Evolutionary conservation across 257 asterid genomes (phyloP), one percentile per base, ranked within the genome.

Genomic region (Primulina tabacum): DNA sequence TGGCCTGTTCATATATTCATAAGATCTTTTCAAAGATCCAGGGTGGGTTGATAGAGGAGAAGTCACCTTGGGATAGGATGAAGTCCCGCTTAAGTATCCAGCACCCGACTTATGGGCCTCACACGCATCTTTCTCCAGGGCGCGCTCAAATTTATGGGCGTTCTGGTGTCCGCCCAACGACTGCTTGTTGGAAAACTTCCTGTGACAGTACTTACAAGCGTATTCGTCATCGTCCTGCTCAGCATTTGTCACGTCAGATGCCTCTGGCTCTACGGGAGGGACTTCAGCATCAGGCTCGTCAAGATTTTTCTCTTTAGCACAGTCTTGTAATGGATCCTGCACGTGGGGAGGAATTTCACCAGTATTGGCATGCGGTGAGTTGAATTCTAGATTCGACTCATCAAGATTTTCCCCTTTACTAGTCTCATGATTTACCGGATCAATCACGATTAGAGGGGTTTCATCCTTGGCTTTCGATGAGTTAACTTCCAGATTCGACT

Each of bases 141-240:
- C 14, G 4, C 64, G 64, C 35, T 60, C n/a, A 1, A 11, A 32
- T 28, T 60, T 60, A 32, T 60, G 64, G 4, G 35, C 64, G 35
- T 60, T 60, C 64, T 60, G 64, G 64, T 60, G 64, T 5, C 64
- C 64, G 18, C 64, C 35, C 32, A 24, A 60, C 7, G 64, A 28
- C 35, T 60, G 64, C 16, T 20, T 28, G 35, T 60, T 60, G 30
- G 37, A 9, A 11, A 60, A 60, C 16, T 26, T 60, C 64, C 35
- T 60, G 37, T 60, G 17, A 28, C 64, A 60, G 64, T 60, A 60
- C 64, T 60, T 60, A 32, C 64, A 60, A 32, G 4, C 8, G 5
- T 60, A 60, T 60, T 60, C 64, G 2, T 4, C 35, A 12, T 60
- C 37, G 1, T 60, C 37, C 18, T 11, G 32, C 14, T 11, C 18